Base-by-base conservation (phyloP, 495 filamentous ascomycete species). In the Aspergillus heteromorphus region DNA sequence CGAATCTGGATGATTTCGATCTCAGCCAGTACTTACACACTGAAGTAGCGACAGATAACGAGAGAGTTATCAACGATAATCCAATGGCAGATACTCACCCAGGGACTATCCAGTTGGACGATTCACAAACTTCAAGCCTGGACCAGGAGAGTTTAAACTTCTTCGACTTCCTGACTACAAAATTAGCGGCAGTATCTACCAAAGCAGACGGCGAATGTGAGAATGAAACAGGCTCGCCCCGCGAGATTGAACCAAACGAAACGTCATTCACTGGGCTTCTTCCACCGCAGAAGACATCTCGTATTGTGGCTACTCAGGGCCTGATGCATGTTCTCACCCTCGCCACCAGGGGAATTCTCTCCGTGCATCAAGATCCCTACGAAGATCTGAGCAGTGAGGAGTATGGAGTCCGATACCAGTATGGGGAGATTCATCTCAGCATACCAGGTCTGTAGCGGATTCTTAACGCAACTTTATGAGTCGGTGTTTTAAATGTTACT, bases 311-410 rank as follows among this genome's bases (percentile, higher is more conserved):
- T 34, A 85, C 84, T 8, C 87, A 91, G 60, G 89, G 78, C 1
- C 77, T 95, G 54, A 80, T 87, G 67, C 85, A 92, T 68, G 76
- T 84, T 11, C 78, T 95, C 14, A 74, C 79, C 16, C 81, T 92
- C 7, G 85, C 80, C 9, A 89, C 84, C 9, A 87, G 83, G 71
- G 77, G 75, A 0, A 61, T 82, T 48, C 34, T 75, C 7, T 20
- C 25, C 1, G 65, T 74, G 16, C 49, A 48, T 14, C 73, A 74
- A 56, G 62, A 64, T 0, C 42, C 27, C 0, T 60, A 57, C 18
- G 38, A 53, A 16, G 65, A 70, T 51, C 40, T 31, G 2, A 69
- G 66, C 10, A 49, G 27, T 11, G 59, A 57, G 5, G 56, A 58
- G 17, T 57, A 62, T 51, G 62, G 64, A 5, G 53, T 49, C 14